Base-by-base conservation (phyloP, 495 filamentous ascomycete species). In the Rhypophila decipiens region DNA sequence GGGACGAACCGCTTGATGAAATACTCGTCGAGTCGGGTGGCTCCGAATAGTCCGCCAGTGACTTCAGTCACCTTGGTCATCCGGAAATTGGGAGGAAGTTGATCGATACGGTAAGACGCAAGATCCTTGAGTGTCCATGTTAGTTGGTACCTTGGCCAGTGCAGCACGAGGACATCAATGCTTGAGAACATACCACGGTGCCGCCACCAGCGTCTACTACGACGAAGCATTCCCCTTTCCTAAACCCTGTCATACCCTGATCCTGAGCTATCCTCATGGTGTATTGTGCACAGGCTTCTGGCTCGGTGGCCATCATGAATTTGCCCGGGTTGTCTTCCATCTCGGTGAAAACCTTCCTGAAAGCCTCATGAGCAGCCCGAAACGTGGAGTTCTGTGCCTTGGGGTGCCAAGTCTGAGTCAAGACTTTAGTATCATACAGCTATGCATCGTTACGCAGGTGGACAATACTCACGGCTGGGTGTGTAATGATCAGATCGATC, bases 171-270 rank as follows among this genome's bases (percentile, higher is more conserved):
- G n/a, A n/a, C n/a, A n/a, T n/a, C n/a, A n/a, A n/a, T 38, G 35
- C 39, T 41, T 23, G 39, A 11, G 20, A 41, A 23, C 39, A 23
- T 41, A 41, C 18, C 5, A 55, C 52, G 18, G 53, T 56, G 17
- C 53, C 53, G 8, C 53, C 53, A 1, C 53, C 53, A 20, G 53
- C 53, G 31, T 56, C 53, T 2, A 56, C 49, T 1, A 56, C 46
- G 2, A 56, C 24, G 23, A 56, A 56, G 33, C 53, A 56, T 21
- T 52, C 45, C 21, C 29, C 29, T 22, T 41, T 11, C 13, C 40
- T 15, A n/a, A 15, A 27, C 13, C 40, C 22, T 4, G 23, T 27
- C 40, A 24, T 24, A 8, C 21, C 40, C 27, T 44, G 42, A 10
- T 13, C 43, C 24, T 37, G 43, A 2, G 29, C 43, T 21, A 24